Evolutionary conservation across 768 basidiomycete species (phyloP).

Genomic region (Sporobolomyces pararoseus): DNA sequence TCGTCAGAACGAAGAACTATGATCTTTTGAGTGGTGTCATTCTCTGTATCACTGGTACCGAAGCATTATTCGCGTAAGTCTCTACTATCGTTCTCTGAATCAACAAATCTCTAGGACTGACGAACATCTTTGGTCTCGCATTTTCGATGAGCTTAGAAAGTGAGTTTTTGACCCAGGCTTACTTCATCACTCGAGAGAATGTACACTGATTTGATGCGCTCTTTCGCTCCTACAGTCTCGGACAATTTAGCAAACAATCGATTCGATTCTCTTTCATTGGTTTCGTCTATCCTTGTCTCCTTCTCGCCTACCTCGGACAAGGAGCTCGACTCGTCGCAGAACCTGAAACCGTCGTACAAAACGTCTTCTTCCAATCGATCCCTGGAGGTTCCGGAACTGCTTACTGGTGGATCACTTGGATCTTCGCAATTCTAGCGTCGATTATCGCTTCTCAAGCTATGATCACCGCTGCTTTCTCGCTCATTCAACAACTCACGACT

Average conservation of each 20-base stretch:
- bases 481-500: conserved; percentile 64
- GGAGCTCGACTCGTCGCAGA: conserved; percentile 61
- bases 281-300: conserved; percentile 61
- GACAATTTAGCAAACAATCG: conserved; percentile 63
- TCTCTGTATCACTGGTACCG: conserved; percentile 66
- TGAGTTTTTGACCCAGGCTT: too few species aligned
- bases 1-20: conserved; percentile 63
- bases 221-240: conserved; percentile 49
- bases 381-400: conserved; percentile 58
- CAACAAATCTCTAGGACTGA: too few species aligned
- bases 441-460: conserved; percentile 56
- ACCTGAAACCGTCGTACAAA: conserved; percentile 55
- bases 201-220: conserved; percentile 43
- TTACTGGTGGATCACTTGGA: conserved; percentile 65
- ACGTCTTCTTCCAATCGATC: conserved; percentile 65
- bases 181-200: too few species aligned
- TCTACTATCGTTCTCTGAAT: background rate
- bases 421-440: conserved; percentile 64
- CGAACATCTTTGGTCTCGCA: background rate
- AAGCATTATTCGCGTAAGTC: conserved; percentile 62
- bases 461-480: conserved; percentile 62
- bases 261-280: conserved; percentile 56
- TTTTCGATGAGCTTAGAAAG: too few species aligned
- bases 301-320: conserved; percentile 68
- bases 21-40: conserved; percentile 63